These are phyloP conservation scores for Fusarium nelsonii DNA, from an alignment of 2,329 filamentous ascomycete genomes.

Conservation along the genomic window DNA sequence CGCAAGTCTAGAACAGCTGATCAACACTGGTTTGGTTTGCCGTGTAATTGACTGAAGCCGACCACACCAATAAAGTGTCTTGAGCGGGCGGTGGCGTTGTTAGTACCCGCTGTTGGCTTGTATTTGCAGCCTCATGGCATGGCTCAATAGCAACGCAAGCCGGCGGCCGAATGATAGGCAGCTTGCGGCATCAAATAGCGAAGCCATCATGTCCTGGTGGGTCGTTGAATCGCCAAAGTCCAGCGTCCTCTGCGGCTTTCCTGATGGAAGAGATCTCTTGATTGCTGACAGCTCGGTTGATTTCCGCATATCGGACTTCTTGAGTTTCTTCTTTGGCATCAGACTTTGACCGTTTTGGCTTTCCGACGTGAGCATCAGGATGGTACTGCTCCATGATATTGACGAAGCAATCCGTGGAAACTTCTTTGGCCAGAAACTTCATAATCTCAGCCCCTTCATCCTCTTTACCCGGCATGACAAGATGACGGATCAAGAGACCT, in stretches of 20 bases:
- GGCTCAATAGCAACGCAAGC: constrained; percentile 14
- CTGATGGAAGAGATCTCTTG: constrained; percentile 76
- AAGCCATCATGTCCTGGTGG: constrained; percentile 65
- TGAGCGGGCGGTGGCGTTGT: constrained; percentile 32
- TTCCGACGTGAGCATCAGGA: constrained; percentile 84
- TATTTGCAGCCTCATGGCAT: constrained; percentile 22
- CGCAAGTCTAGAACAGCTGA: constrained; percentile 21
- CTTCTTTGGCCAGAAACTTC: constrained; percentile 77
- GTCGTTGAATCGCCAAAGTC: constrained; percentile 84
- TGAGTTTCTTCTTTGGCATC: constrained; percentile 58
- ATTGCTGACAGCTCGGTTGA: constrained; percentile 72
- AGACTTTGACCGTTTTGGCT: constrained; percentile 59
- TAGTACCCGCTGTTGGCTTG: constrained; percentile 35
- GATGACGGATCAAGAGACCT: constrained; percentile 80
- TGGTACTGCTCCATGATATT: constrained; percentile 93
- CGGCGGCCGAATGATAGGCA: constrained; percentile 20
- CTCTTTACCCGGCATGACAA: constrained; percentile 87
- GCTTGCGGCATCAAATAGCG: constrained; percentile 55
- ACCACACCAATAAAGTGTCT: constrained; percentile 23
- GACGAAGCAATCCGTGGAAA: constrained; percentile 81
- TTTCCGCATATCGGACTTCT: constrained; percentile 77
- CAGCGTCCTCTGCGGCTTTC: constrained; percentile 75
- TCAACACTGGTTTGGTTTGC: constrained; percentile 14
- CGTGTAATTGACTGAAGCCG: constrained; percentile 16
- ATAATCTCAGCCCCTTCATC: constrained; percentile 81